Evolutionary conservation across 2,329 filamentous ascomycete genomes (phyloP), one percentile per base, ranked within the genome.

Genomic region (Phyllosticta ampelicida): DNA sequence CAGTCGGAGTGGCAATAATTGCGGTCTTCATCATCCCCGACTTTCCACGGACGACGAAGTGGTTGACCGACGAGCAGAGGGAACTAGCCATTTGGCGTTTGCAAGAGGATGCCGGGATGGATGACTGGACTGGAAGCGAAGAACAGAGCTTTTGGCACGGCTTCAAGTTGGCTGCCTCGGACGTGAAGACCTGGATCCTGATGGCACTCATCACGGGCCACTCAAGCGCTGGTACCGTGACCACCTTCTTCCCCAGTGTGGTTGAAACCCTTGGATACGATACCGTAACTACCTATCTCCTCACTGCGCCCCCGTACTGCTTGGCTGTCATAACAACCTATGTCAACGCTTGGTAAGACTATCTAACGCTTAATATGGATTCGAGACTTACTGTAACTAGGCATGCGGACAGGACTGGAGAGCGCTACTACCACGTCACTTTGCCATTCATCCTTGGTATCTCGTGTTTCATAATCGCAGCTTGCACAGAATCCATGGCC

Each of bases 381-480:
- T 4, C 9, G 19, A 9, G 13, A 55, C 52, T 55, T 30, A 55
- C 48, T 6, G n/a, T 9, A 28, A 13, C 9, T 19, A 55, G 57
- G 57, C 85, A 89, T 68, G 85, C 86, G 16, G 87, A 89, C 68
- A 79, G 77, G 49, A 87, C 84, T 0, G 84, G 85, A 19, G 86
- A 90, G 70, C 80, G 86, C 5, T 89, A 84, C 70, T 82, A 80
- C 67, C 87, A 90, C 69, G 79, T 89, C 60, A 76, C 77, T 0
- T 58, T 82, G 1, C 86, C 86, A 0, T 75, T 88, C 11, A 79
- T 76, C 59, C 73, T 88, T 49, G 81, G 82, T 13, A 75, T 89
- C 3, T 73, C 73, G 0, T 80, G 83, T 3, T 90, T 86, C 71
- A 85, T 90, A 63, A 76, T 89, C 54, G 83, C 82, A 8, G 85